Base-by-base conservation (phyloP, 768 basidiomycete genomes). In the Rhodotorula paludigena region DNA sequence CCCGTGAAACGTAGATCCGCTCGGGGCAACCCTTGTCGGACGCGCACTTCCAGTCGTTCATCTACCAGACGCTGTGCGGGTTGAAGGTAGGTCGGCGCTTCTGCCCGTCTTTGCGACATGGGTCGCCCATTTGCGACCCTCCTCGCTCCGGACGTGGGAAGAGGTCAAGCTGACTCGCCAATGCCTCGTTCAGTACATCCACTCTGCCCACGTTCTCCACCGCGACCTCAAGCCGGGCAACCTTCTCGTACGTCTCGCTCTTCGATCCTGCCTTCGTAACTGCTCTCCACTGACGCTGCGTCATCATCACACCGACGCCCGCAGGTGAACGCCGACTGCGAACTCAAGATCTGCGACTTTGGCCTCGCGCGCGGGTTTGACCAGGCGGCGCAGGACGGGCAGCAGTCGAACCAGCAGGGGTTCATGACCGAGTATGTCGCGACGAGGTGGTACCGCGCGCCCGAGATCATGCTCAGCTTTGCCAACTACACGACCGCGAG, bases 311-410 rank as follows among this genome's bases (percentile, higher is more conserved):
- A 23, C 16, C 12, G 35, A 5, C 10, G 78, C 82, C 92, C 32
- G 8, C 86, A 96, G 64, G 94, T 98, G 71, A 98, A 98, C 77
- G 94, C 96, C 42, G 96, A 99, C 79, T 98, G 96, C 76, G 91
- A 93, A 77, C 85, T 94, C 77, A 93, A 96, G 82, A 98, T 99
- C 74, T 99, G 96, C 77, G 94, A 99, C 79, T 99, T 99, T 78
- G 96, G 96, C 52, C 85, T 99, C 45, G 94, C 96, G 36, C 55
- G 77, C 54, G 73, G 75, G 41, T 74, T 76, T 62, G 74, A 74
- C 52, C 64, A 66, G 41, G 76, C 75, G 44, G 73, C 69, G 6
- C 58, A 48, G 16, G 60, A 52, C 33, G 44, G 89, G 89, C 75
- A 88, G 88, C 75, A 61, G 32, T 33, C 33, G 8, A 56, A 64